Conservation (phyloP, 352 stramenopile genomes). For the Globisporangium spiculum region DNA sequence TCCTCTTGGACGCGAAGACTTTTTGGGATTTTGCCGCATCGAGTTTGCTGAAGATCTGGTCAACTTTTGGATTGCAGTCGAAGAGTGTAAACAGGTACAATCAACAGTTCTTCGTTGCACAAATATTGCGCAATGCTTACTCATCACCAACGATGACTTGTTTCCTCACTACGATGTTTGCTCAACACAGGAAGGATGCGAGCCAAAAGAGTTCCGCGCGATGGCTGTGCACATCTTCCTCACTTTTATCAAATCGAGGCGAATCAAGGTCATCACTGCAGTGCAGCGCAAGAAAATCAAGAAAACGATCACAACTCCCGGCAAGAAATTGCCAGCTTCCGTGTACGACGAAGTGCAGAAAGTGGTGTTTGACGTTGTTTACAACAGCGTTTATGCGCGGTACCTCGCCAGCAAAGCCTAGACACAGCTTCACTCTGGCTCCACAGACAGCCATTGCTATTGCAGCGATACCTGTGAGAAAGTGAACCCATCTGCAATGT, state of each 20-base stretch:
- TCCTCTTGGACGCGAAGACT: conserved; percentile 24
- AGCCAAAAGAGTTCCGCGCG: conserved; percentile 38
- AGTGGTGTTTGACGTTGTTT: conserved; percentile 62
- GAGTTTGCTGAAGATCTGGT: conserved; percentile 62
- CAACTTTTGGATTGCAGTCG: conserved; percentile 59
- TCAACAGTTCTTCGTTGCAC: neutral
- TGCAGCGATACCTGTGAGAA: neutral
- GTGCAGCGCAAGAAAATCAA: conserved; percentile 70
- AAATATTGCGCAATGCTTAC: neutral
- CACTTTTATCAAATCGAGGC: conserved; percentile 56
- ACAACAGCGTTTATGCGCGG: conserved; percentile 45
- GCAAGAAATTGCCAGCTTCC: conserved; percentile 34
- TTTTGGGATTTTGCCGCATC: conserved; percentile 38
- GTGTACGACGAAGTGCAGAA: conserved; percentile 59
- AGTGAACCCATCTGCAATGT: neutral
- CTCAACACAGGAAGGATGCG: conserved; percentile 18
- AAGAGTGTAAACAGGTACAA: conserved; percentile 46
- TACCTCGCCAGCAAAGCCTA: conserved; percentile 21
- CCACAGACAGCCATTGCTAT: neutral
- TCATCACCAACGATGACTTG: neutral
- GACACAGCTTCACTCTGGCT: neutral
- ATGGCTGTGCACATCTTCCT: conserved; percentile 49
- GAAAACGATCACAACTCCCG: conserved; percentile 56
- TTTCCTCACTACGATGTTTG: neutral
- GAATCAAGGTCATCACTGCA: conserved; percentile 60